phyloP scores from a whole-genome alignment of 2,329 filamentous ascomycete genomes.

The Colletotrichum lindemuthianum region DNA sequence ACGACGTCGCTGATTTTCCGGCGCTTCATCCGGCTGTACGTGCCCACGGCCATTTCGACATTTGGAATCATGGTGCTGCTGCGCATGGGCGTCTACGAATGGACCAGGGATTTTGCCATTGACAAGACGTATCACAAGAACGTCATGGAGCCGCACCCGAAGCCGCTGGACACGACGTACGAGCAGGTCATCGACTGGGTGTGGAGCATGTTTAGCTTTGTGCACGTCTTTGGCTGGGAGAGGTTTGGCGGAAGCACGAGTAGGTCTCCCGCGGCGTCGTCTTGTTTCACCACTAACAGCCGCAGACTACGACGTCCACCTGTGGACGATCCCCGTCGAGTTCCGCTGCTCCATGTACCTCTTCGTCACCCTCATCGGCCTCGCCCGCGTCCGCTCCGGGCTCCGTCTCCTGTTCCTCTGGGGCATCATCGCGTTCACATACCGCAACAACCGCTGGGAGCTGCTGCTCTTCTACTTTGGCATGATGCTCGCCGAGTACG shows the following conservation, averaged over 20 bases:
- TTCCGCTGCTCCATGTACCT: slow-evolving; percentile 67
- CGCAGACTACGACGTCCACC: slow-evolving; percentile 63
- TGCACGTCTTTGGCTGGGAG: slow-evolving; percentile 63
- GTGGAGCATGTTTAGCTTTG: slow-evolving; percentile 58
- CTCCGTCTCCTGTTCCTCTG: slow-evolving; percentile 55
- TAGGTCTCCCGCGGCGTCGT: slow-evolving; percentile 39
- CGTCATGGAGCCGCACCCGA: slow-evolving; percentile 59
- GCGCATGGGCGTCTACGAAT: slow-evolving; percentile 58
- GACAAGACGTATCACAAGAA: slow-evolving; percentile 57
- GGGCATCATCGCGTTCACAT: slow-evolving; percentile 54
- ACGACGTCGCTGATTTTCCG: slow-evolving; percentile 63
- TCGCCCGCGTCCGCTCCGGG: slow-evolving; percentile 55
- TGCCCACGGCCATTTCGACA: slow-evolving; percentile 62
- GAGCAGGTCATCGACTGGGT: slow-evolving; percentile 59
- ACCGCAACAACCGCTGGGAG: slow-evolving; percentile 63
- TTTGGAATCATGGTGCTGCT: slow-evolving; percentile 57
- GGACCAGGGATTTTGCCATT: slow-evolving; percentile 56
- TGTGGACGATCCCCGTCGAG: slow-evolving; percentile 73
- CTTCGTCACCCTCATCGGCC: slow-evolving; percentile 62
- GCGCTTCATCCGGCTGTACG: slow-evolving; percentile 60
- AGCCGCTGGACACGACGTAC: slow-evolving; percentile 47
- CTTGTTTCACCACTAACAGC: slow-evolving; percentile 36
- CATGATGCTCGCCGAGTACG: slow-evolving; percentile 64
- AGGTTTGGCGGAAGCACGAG: slow-evolving; percentile 57
- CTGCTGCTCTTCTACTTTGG: slow-evolving; percentile 59